phyloP scores from a whole-genome alignment of 2,329 filamentous ascomycete genomes.

The Exophiala spinifera region DNA sequence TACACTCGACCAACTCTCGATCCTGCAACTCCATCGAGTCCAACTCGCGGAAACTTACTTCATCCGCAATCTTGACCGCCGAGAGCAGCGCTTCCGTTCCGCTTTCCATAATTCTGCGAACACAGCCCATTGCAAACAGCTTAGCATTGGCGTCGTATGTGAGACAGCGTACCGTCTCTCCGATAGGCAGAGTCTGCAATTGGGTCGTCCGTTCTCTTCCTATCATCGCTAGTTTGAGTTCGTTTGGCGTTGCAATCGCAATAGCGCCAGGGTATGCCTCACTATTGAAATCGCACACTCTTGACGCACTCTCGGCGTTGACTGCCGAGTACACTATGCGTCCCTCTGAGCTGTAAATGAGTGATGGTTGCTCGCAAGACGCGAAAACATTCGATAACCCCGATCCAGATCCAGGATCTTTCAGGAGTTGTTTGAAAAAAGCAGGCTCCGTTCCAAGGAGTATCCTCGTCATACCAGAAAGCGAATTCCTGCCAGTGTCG shows the following conservation, averaged over 20 bases:
- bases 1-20: constrained; percentile 78
- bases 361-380: constrained; percentile 86
- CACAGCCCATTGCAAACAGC: constrained; percentile 82
- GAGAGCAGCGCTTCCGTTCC: constrained; percentile 74
- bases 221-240: constrained; percentile 75
- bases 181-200: constrained; percentile 72
- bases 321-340: constrained; percentile 90
- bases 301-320: constrained; percentile 79
- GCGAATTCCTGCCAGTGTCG: constrained; percentile 55
- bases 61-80: constrained; percentile 85
- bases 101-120: constrained; percentile 67
- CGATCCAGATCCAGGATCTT: constrained; percentile 43
- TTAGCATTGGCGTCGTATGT: constrained; percentile 77
- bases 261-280: constrained; percentile 78
- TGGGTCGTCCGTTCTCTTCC: constrained; percentile 86
- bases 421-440: constrained; percentile 72
- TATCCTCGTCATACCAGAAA: constrained; percentile 75
- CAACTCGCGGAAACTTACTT: constrained; percentile 77
- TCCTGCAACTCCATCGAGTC: constrained; percentile 65
- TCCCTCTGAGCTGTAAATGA: constrained; percentile 87
- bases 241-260: constrained; percentile 71
- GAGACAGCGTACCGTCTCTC: constrained; percentile 80
- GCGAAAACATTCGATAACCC: constrained; percentile 79
- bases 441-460: constrained; percentile 83
- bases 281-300: constrained; percentile 77